Percentiles rank a stretch among this genome's conserved stretches.
phyloP scores from a whole-genome alignment of 805 yeast species.

The Myxozyma geophila region DNA sequence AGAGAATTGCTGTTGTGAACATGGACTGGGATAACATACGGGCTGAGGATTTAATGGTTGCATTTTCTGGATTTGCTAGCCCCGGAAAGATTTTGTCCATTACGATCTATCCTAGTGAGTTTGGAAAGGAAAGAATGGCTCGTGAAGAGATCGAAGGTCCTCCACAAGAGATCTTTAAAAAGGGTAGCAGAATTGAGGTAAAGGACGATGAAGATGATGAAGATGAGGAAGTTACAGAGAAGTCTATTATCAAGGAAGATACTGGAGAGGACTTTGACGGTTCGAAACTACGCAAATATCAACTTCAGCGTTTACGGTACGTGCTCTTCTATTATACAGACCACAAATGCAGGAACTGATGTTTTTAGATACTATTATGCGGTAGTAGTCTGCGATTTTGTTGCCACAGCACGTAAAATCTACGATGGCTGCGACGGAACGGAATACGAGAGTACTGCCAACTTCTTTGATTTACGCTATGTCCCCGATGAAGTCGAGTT shows the following conservation, averaged over 20 bases:
- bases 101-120: conserved; percentile 82
- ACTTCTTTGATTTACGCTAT: conserved; percentile 87
- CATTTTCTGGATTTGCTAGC: conserved; percentile 78
- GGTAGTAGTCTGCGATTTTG: conserved; percentile 77
- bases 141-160: conserved; percentile 93
- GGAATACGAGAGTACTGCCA: conserved; percentile 94
- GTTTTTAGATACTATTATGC: conserved; percentile 74
- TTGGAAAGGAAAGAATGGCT: conserved; percentile 89
- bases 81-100: conserved; percentile 73
- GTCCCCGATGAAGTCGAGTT: conserved; percentile 93
- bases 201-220: conserved; percentile 48
- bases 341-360: no score
- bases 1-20: conserved; percentile 86
- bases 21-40: conserved; percentile 97
- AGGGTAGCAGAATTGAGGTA: conserved; percentile 37
- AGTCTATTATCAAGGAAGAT: conserved; percentile 75
- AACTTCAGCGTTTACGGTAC: conserved; percentile 79
- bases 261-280: conserved; percentile 87
- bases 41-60: conserved; percentile 85
- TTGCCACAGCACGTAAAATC: conserved; percentile 70
- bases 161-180: conserved; percentile 74
- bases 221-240: conserved; percentile 63
- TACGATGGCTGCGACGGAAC: conserved; percentile 92
- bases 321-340: background rate
- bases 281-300: conserved; percentile 83